phyloP scores from a whole-genome alignment of 768 basidiomycete genomes.

The Naganishia vishniacii region DNA sequence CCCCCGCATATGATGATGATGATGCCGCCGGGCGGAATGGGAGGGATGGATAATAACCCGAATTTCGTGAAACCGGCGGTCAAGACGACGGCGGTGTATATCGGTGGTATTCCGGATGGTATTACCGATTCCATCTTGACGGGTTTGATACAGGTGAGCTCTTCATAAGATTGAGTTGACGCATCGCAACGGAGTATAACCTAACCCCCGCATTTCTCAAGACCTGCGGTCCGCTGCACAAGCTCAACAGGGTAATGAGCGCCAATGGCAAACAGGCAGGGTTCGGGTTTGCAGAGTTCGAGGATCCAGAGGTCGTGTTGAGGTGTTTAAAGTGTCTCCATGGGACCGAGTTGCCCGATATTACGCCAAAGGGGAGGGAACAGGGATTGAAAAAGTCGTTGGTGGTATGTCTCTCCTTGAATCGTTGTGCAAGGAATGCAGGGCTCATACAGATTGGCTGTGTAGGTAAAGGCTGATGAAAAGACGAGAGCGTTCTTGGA shows the following conservation, averaged over 20 bases:
- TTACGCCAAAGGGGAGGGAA: conserved; percentile 44
- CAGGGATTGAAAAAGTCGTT: conserved; percentile 62
- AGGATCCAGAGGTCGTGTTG: conserved; percentile 85
- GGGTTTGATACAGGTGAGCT: conserved; percentile 67
- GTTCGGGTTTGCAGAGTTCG: conserved; percentile 93
- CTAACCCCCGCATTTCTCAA: conserved; percentile 42
- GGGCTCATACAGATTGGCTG: background rate
- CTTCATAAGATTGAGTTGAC: conserved; percentile 26
- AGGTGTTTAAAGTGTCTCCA: conserved; percentile 66
- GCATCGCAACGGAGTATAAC: background rate
- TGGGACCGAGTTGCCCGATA: conserved; percentile 60
- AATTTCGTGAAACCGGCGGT: conserved; percentile 39
- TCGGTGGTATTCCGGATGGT: conserved; percentile 92
- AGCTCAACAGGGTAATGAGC: conserved; percentile 86
- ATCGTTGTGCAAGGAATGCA: background rate
- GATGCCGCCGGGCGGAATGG: background rate
- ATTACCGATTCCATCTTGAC: conserved; percentile 78
- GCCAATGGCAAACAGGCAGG: conserved; percentile 90
- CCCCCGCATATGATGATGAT: conserved; percentile 26
- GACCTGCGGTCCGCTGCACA: conserved; percentile 84
- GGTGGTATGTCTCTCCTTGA: conserved; percentile 58
- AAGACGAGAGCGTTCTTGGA: conserved; percentile 85
- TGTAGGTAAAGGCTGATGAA: conserved; percentile 88
- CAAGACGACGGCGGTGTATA: conserved; percentile 71
- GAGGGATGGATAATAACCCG: conserved; percentile 31